phyloP scores from a whole-genome alignment of 495 filamentous ascomycete genomes.

The Thozetella sp. region DNA sequence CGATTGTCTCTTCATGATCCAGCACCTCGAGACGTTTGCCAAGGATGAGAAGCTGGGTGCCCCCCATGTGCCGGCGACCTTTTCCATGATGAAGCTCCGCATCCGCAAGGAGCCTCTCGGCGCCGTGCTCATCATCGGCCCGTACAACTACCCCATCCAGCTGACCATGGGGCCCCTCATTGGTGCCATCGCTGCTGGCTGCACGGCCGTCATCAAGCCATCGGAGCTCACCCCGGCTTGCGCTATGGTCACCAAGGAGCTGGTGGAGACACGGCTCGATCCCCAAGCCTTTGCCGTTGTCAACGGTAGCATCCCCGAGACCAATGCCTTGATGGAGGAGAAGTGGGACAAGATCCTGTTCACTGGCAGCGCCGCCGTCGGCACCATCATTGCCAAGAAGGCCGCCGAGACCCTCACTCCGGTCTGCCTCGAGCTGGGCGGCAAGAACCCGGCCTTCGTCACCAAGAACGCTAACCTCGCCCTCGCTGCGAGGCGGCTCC shows the following conservation, averaged over 20 bases:
- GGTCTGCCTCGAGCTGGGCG: slow-evolving; percentile 86
- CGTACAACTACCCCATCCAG: slow-evolving; percentile 91
- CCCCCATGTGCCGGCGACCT: slow-evolving; percentile 67
- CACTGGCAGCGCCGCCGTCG: slow-evolving; percentile 78
- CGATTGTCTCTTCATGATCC: slow-evolving; percentile 75
- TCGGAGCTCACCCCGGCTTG: slow-evolving; percentile 77
- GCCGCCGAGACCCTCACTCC: slow-evolving; percentile 92
- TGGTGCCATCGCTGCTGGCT: slow-evolving; percentile 90
- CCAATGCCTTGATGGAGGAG: slow-evolving; percentile 77
- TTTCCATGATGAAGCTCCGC: slow-evolving; percentile 67
- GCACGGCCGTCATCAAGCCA: slow-evolving; percentile 87
- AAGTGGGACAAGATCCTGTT: slow-evolving; percentile 99
- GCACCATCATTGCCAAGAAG: slow-evolving; percentile 86
- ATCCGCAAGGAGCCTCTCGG: slow-evolving; percentile 91
- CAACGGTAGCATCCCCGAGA: slow-evolving; percentile 80
- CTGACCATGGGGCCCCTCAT: slow-evolving; percentile 77
- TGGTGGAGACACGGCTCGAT: slow-evolving; percentile 75
- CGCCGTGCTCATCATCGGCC: slow-evolving; percentile 80
- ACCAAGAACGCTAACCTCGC: slow-evolving; percentile 77
- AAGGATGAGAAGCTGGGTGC: slow-evolving; percentile 72
- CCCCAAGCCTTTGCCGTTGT: slow-evolving; percentile 74
- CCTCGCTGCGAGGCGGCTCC: slow-evolving; percentile 79
- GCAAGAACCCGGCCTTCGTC: slow-evolving; percentile 87
- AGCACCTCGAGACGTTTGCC: slow-evolving; percentile 77
- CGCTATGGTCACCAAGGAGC: slow-evolving; percentile 77